Evolutionary conservation across 257 asterid genomes (phyloP).

Genomic region (Coffea eugenioides): DNA sequence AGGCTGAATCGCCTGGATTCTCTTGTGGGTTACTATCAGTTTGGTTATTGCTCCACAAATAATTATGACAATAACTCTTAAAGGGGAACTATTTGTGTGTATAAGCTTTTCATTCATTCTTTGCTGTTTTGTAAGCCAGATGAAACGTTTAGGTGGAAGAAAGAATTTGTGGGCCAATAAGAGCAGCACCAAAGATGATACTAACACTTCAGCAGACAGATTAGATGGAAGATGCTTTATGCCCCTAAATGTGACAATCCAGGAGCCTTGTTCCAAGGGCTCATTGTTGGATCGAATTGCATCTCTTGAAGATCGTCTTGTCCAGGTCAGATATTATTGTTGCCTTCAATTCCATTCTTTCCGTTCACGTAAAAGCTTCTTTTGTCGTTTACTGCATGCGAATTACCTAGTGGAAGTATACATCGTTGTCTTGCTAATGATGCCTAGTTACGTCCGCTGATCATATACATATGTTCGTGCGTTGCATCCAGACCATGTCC

Average conservation of each 20-base stretch:
- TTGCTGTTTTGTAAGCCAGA: slow-evolving; percentile 10
- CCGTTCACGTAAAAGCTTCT: neutral
- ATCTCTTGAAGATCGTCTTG: slow-evolving; percentile 20
- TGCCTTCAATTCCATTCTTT: neutral
- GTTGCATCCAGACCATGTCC: neutral
- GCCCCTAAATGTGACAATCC: neutral
- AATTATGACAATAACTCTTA: neutral
- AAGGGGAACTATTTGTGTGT: neutral
- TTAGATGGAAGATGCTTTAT: slow-evolving; percentile 2
- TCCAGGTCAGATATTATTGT: slow-evolving; percentile 8
- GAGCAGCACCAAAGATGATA: slow-evolving; percentile 6
- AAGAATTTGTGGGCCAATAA: slow-evolving; percentile 12
- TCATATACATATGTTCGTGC: neutral
- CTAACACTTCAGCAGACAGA: neutral
- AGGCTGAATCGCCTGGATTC: slow-evolving; percentile 11
- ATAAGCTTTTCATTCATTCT: neutral
- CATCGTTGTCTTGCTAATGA: neutral
- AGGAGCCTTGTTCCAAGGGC: slow-evolving; percentile 15
- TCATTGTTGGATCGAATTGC: slow-evolving; percentile 25
- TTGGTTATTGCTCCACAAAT: neutral
- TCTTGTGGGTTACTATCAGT: neutral
- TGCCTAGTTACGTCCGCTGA: neutral
- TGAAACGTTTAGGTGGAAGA: slow-evolving; percentile 14
- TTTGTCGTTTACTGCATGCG: neutral
- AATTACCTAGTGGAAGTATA: neutral